phyloP scores from a whole-genome alignment of 2,329 filamentous ascomycete genomes.

The Alternaria atra region DNA sequence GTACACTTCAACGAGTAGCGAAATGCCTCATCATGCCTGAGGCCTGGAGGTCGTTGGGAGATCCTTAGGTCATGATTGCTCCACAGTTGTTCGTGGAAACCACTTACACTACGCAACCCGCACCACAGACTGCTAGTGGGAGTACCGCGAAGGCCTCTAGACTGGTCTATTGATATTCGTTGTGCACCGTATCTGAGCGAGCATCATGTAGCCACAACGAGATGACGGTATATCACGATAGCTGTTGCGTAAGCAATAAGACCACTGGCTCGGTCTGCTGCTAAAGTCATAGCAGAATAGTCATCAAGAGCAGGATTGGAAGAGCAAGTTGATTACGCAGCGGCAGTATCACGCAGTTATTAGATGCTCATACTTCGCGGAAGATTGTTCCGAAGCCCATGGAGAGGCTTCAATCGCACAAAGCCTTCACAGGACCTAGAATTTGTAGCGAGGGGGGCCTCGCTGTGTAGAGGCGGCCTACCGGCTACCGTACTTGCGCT shows the following conservation, averaged over 20 bases:
- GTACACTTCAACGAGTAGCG: not conserved
- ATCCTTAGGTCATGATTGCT: not conserved
- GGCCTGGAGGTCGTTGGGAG: not conserved
- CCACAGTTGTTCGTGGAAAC: too few species aligned
- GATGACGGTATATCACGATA: not conserved
- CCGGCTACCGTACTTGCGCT: not conserved
- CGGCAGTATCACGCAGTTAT: too few species aligned
- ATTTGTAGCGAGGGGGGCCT: not conserved
- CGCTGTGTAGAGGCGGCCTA: not conserved
- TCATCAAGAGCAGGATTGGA: not conserved
- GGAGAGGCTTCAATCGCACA: not conserved
- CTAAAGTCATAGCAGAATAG: not conserved
- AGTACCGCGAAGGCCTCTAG: not conserved
- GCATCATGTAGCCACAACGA: not conserved
- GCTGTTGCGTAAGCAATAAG: not conserved
- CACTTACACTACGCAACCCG: too few species aligned
- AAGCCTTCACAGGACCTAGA: not conserved
- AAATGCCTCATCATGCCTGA: not conserved
- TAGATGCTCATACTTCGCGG: not conserved
- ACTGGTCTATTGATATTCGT: not conserved
- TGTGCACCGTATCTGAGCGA: not conserved
- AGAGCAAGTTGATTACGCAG: too few species aligned
- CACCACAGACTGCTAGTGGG: too few species aligned
- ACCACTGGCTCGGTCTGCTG: not conserved
- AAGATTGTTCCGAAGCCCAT: not conserved